Percentiles rank a stretch among this genome's conserved stretches.
These are phyloP conservation scores for Aspergillus conjunctus DNA, from an alignment of 495 filamentous ascomycete genomes.

Conservation along the genomic window DNA sequence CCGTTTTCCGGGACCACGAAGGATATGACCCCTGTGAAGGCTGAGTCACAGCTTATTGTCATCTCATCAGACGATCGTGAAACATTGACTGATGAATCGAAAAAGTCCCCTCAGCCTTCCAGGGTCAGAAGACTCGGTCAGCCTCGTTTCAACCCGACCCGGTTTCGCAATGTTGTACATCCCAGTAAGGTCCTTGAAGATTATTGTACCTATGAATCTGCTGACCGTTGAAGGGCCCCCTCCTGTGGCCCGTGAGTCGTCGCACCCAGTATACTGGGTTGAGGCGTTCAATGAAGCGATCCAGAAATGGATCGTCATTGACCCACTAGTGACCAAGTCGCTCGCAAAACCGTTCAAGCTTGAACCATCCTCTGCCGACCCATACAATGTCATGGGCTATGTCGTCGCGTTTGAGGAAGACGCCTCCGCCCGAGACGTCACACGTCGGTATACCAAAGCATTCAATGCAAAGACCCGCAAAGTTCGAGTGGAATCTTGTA, in stretches of 20 bases:
- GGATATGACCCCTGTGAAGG: slow-evolving; percentile 43
- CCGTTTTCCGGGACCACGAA: slow-evolving; percentile 67
- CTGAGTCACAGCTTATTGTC: slow-evolving; percentile 37
- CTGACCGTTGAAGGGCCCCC: slow-evolving; percentile 24
- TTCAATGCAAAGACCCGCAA: slow-evolving; percentile 88
- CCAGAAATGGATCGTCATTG: slow-evolving; percentile 89
- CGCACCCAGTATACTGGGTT: slow-evolving; percentile 88
- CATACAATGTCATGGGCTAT: slow-evolving; percentile 74
- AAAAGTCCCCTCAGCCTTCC: slow-evolving; percentile 20
- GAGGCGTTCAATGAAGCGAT: slow-evolving; percentile 82
- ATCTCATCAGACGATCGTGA: slow-evolving; percentile 44
- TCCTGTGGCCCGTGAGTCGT: slow-evolving; percentile 46
- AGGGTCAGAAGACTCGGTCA: slow-evolving; percentile 45
- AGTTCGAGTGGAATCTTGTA: slow-evolving; percentile 68
- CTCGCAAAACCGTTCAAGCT: slow-evolving; percentile 73
- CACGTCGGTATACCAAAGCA: slow-evolving; percentile 73
- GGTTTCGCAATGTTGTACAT: slow-evolving; percentile 17
- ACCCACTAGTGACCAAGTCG: slow-evolving; percentile 78
- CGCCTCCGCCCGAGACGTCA: slow-evolving; percentile 75
- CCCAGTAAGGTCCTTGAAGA: slow-evolving; percentile 7
- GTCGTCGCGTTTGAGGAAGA: slow-evolving; percentile 84
- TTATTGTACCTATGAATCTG: neutral
- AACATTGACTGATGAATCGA: slow-evolving; percentile 32
- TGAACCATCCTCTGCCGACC: slow-evolving; percentile 77
- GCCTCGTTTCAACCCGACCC: slow-evolving; percentile 41